Evolutionary conservation across 2,329 filamentous ascomycete species (phyloP).

Genomic region (Conoideocrella luteorostrata): DNA sequence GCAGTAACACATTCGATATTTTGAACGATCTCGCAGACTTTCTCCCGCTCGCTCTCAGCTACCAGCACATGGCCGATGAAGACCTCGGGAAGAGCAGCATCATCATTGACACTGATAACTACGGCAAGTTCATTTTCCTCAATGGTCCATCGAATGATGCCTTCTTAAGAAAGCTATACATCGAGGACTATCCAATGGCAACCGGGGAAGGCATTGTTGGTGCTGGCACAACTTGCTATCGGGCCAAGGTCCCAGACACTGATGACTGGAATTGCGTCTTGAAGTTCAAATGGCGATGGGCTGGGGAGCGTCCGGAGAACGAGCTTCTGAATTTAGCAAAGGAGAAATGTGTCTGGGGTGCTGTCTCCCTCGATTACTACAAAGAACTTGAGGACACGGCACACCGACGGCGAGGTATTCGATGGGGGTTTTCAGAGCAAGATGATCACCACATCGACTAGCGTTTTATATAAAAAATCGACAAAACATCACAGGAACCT

Average conservation of each 20-base stretch:
- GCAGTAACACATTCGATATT: constrained; percentile 23
- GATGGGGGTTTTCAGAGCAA: constrained; percentile 12
- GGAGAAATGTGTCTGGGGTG: constrained; percentile 21
- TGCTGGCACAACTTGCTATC: constrained; percentile 25
- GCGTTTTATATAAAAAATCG: constrained; percentile 7
- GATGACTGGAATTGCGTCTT: constrained; percentile 21
- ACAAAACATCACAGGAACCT: not conserved
- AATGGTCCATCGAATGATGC: not conserved
- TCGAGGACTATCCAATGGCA: constrained; percentile 21
- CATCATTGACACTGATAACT: constrained; percentile 19
- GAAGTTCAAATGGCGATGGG: constrained; percentile 29
- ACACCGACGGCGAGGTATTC: constrained; percentile 12
- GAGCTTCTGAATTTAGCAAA: constrained; percentile 24
- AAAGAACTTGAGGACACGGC: constrained; percentile 14
- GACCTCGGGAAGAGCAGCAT: constrained; percentile 18
- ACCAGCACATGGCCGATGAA: constrained; percentile 22
- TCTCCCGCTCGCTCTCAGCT: constrained; percentile 21
- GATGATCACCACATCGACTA: no score
- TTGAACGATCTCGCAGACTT: constrained; percentile 21
- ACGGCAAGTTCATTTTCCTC: constrained; percentile 11
- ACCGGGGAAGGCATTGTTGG: constrained; percentile 19
- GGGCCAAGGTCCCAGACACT: constrained; percentile 18
- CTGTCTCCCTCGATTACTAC: constrained; percentile 21
- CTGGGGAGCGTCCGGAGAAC: constrained; percentile 21
- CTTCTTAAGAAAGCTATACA: not conserved